phyloP scores from a whole-genome alignment of 2,329 filamentous ascomycete genomes.

The Hymenoscyphus linearis region DNA sequence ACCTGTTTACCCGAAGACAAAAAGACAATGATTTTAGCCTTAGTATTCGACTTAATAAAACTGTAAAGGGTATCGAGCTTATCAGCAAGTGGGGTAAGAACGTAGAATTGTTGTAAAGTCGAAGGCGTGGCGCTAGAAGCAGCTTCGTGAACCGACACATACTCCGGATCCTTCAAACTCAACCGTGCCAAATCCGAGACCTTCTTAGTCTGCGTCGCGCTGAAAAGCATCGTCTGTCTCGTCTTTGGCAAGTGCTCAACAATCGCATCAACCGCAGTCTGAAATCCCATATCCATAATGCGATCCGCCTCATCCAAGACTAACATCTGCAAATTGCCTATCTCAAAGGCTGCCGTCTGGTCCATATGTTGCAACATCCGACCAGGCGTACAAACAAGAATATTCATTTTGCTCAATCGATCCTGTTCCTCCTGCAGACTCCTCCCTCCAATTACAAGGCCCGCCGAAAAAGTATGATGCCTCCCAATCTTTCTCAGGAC shows the following conservation, averaged over 20 bases:
- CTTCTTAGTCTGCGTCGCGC: conserved; percentile 90
- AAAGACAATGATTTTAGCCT: conserved; percentile 93
- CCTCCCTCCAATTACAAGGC: conserved; percentile 90
- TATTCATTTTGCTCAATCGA: conserved; percentile 86
- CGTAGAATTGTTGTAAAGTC: conserved; percentile 85
- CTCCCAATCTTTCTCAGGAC: conserved; percentile 86
- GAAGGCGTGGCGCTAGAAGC: conserved; percentile 75
- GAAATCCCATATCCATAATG: conserved; percentile 97
- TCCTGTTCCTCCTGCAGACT: conserved; percentile 82
- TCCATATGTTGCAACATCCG: conserved; percentile 94
- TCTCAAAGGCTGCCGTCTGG: conserved; percentile 84
- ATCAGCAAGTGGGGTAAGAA: conserved; percentile 75
- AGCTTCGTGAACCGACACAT: conserved; percentile 87
- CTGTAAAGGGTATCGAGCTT: conserved; percentile 91
- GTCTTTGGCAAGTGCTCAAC: conserved; percentile 82
- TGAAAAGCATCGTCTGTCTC: conserved; percentile 90
- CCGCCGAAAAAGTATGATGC: conserved; percentile 86
- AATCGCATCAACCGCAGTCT: conserved; percentile 83
- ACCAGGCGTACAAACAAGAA: conserved; percentile 90
- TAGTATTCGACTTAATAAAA: conserved; percentile 86
- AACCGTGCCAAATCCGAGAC: conserved; percentile 87
- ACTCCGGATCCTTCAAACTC: conserved; percentile 85
- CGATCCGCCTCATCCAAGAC: conserved; percentile 95
- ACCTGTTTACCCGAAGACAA: conserved; percentile 95
- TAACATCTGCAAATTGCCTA: conserved; percentile 85